Percentiles rank a stretch among this genome's conserved stretches.
Evolutionary conservation across 805 yeast genomes (phyloP).

Genomic region (Saccharomycopsis javanensis): DNA sequence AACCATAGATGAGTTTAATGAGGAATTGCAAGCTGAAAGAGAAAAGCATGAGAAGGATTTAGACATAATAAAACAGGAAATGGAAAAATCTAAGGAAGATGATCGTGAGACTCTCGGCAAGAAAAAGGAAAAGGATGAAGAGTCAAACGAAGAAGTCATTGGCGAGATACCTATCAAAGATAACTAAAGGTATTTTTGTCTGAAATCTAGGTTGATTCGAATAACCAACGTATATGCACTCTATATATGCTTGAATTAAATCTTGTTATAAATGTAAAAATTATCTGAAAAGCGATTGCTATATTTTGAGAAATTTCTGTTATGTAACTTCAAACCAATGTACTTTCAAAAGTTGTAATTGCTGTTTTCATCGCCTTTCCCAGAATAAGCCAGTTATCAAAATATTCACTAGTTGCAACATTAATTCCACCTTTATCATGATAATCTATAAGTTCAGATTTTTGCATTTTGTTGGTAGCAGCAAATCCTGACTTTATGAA

Average conservation of each 20-base stretch:
- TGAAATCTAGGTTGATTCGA: too few relatives aligned
- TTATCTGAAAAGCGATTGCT: not conserved
- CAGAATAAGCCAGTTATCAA: not conserved
- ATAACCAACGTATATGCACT: too few relatives aligned
- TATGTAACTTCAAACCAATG: not conserved
- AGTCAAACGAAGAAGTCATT: constrained; percentile 59
- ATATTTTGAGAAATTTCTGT: not conserved
- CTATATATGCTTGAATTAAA: too few relatives aligned
- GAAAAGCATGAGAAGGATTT: constrained; percentile 56
- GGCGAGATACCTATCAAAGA: constrained; percentile 35
- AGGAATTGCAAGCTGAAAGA: constrained; percentile 48
- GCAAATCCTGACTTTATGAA: not conserved
- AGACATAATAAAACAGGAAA: constrained; percentile 53
- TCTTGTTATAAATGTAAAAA: not conserved
- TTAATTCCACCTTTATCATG: not conserved
- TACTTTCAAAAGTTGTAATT: not conserved
- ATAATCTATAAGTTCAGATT: not conserved
- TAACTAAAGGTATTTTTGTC: too few relatives aligned
- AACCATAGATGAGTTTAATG: constrained; percentile 56
- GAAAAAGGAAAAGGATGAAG: constrained; percentile 29
- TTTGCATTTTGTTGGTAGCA: not conserved
- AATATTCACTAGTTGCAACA: not conserved
- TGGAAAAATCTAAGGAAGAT: constrained; percentile 62
- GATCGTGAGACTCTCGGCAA: constrained; percentile 49
- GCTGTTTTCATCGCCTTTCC: not conserved